Base-by-base conservation (phyloP, 768 basidiomycete genomes). In the Saitozyma podzolica region DNA sequence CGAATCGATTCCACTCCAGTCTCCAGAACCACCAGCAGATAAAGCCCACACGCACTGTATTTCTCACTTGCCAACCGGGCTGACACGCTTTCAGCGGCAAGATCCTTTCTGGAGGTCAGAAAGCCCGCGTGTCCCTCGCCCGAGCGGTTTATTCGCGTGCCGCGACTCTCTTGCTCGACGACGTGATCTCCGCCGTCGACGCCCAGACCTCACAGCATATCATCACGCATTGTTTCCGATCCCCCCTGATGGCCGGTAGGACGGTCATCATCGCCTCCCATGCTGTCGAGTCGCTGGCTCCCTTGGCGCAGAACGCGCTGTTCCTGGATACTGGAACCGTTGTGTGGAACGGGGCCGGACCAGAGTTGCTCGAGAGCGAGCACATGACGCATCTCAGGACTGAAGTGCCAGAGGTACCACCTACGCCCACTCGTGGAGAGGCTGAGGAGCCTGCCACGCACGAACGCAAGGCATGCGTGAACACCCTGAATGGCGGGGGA, bases 151-250 rank as follows among this genome's bases (percentile, higher is more conserved):
- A 88, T 72, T 85, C 85, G 0, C 77, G 77, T 10, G 87, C 89
- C 0, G 70, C 85, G 40, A 85, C 85, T 11, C 64, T 92, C 3
- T 70, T 92, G 10, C 77, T 91, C 37, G 90, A 92, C 67, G 76
- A 91, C 69, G 85, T 89, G 11, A 77, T 88, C 16, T 85, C 84
- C 20, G 87, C 87, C 10, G 78, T 88, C 53, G 87, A 88, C 68
- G 83, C 84, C 10, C 82, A 84, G 63, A 86, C 85, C 0, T 78
- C 82, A 3, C 81, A 82, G 49, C 84, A 81, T 78, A 83, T 86
- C 56, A 77, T 84, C 40, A 73, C 81, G 8, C 80, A 84, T 41
- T 84, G 84, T 65, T 80, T 85, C 63, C 61, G 76, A 40, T 83
- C 84, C 9, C 81, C 82, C 57, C 76, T 86, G 0, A 67, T 85